A percentile compares a stretch with the other conserved stretches of the same genome.
phyloP scores from a whole-genome alignment of 495 filamentous ascomycete species.

The Neurospora sp. region DNA sequence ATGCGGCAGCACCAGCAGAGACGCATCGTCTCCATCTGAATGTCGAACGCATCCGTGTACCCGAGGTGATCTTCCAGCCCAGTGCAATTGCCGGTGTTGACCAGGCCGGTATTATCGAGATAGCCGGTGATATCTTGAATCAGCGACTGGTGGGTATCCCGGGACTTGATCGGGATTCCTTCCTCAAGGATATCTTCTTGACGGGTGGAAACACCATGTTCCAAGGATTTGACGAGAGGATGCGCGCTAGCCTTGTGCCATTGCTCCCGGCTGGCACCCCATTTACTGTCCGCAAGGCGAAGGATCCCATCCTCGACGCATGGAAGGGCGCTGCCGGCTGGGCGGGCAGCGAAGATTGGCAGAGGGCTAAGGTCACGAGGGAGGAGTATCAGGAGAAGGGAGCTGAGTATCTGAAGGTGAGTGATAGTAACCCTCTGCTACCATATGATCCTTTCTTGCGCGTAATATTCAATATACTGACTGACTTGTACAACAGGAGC shows the following conservation, averaged over 20 bases:
- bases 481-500: slow-evolving; percentile 45
- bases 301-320: slow-evolving; percentile 69
- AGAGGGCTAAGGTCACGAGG: slow-evolving; percentile 45
- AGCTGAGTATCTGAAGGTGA: slow-evolving; percentile 74
- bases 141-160: slow-evolving; percentile 54
- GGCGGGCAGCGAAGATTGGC: slow-evolving; percentile 43
- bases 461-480: background rate
- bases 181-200: slow-evolving; percentile 81
- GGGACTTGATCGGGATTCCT: slow-evolving; percentile 45
- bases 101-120: slow-evolving; percentile 86
- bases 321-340: slow-evolving; percentile 89
- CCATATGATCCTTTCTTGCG: background rate
- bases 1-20: slow-evolving; percentile 69
- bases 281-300: slow-evolving; percentile 57
- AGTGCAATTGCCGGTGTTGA: slow-evolving; percentile 84
- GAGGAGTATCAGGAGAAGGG: slow-evolving; percentile 81
- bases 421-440: slow-evolving; percentile 8
- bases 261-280: slow-evolving; percentile 59
- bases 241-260: slow-evolving; percentile 60
- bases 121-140: slow-evolving; percentile 73
- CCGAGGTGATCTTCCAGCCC: slow-evolving; percentile 91
- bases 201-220: slow-evolving; percentile 92
- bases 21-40: slow-evolving; percentile 88
- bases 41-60: slow-evolving; percentile 91
- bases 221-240: slow-evolving; percentile 72